Evolutionary conservation across 2,329 filamentous ascomycete species (phyloP), one percentile per base, ranked within the genome.

Genomic region (Aplosporella prunicola): DNA sequence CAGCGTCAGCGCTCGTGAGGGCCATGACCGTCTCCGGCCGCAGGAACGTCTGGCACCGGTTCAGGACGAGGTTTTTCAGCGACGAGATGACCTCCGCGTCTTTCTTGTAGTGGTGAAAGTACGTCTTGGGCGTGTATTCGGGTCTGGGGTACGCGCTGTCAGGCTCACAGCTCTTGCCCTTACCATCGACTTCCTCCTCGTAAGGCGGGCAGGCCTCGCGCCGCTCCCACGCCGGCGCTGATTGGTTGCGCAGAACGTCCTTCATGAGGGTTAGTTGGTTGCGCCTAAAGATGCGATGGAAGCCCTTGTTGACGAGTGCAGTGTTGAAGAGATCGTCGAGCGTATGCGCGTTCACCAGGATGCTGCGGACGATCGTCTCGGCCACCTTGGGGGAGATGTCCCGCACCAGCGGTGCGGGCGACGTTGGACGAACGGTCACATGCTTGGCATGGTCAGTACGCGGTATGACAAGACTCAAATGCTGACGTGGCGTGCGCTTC

Each of bases 151-250:
- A 56, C 26, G 66, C 66, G 18, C 62, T 64, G 20, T 69, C 56
- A 6, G 55, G 46, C 28, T 60, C 55, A 5, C 47, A 35, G 23
- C 14, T 33, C 24, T 8, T 42, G 37, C 9, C 14, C 20, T 59
- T 62, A 20, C 62, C 50, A 5, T 62, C 55, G 11, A 54, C 46
- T 20, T 65, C 57, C 26, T 60, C 61, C 36, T 62, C 59, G 47
- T 66, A 67, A 1, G 71, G 71, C 22, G 68, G 68, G 32, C 67
- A 69, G 54, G 74, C 71, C 46, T 78, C 71, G 10, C 72, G 67
- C 32, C 74, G 58, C 46, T 79, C 75, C 71, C 71, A 78, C 1
- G 72, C 73, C 1, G 75, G 63, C 5, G 72, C 64, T 2, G 72
- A 77, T 58, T 69, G 67, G 31, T 66, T 69, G 35, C 60, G 65